Evolutionary conservation across 139 green algal genomes (phyloP).

Genomic region (Chlamydomonas incerta): DNA sequence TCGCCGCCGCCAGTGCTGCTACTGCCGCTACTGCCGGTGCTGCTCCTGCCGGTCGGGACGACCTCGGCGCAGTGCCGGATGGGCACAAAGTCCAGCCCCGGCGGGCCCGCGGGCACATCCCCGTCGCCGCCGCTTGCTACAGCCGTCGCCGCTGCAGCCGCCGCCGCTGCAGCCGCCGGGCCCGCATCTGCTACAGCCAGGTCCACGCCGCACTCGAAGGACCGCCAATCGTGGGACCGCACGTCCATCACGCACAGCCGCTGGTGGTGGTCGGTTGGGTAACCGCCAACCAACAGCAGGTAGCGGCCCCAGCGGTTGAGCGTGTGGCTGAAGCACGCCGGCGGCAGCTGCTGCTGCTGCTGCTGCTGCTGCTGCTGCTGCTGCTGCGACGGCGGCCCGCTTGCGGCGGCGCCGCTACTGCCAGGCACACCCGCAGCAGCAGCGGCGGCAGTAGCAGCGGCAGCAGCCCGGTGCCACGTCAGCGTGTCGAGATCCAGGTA

Average conservation of each 20-base stretch:
- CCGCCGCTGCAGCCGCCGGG: background rate
- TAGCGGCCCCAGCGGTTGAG: constrained; percentile 34
- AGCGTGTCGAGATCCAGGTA: constrained; percentile 44
- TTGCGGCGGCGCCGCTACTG: too few relatives aligned
- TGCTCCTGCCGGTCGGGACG: background rate
- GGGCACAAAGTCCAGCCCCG: constrained; percentile 27
- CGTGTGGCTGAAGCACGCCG: constrained; percentile 65
- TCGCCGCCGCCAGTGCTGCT: background rate
- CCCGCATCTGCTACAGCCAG: background rate
- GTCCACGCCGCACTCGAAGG: too few relatives aligned
- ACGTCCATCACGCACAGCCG: constrained; percentile 46
- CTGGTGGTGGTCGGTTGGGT: constrained; percentile 47
- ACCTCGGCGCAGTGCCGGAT: constrained; percentile 43
- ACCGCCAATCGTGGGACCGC: background rate
- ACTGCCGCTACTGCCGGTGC: background rate
- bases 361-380: background rate
- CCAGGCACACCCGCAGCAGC: too few relatives aligned
- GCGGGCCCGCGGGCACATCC: background rate
- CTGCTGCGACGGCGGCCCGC: too few relatives aligned
- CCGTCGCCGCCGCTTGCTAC: background rate
- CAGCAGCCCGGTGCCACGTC: background rate
- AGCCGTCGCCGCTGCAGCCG: background rate
- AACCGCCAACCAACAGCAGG: constrained; percentile 65
- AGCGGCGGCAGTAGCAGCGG: background rate
- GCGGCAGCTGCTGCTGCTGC: background rate